phyloP scores from a whole-genome alignment of 1,284 basidiomycete genomes.

The Megacollybia platyphylla region DNA sequence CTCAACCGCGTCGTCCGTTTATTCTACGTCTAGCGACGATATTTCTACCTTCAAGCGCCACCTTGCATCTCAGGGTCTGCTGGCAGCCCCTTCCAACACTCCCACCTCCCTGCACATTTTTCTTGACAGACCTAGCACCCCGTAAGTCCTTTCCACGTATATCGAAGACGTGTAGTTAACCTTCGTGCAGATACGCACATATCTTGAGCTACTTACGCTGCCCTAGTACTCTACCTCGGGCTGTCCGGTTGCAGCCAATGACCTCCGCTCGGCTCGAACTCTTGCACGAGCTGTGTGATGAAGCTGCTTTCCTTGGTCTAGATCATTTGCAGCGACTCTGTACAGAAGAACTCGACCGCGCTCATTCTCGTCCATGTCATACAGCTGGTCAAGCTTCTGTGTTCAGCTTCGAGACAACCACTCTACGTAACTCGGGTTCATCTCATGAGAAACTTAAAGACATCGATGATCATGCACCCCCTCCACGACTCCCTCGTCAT shows the following conservation, averaged over 20 bases:
- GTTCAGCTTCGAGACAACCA: too few species aligned
- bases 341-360: slow-evolving; percentile 45
- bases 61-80: slow-evolving; percentile 41
- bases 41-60: slow-evolving; percentile 41
- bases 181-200: slow-evolving; percentile 42
- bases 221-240: slow-evolving; percentile 43
- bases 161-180: slow-evolving; percentile 5
- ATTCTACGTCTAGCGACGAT: slow-evolving; percentile 35
- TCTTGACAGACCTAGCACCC: slow-evolving; percentile 64
- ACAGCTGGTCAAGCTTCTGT: slow-evolving; percentile 1
- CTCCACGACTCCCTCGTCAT: slow-evolving; percentile 1
- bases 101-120: slow-evolving; percentile 54
- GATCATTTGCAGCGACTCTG: slow-evolving; percentile 50
- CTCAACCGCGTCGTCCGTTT: slow-evolving; percentile 34
- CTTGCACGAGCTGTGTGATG: slow-evolving; percentile 61
- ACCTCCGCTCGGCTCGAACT: slow-evolving; percentile 41
- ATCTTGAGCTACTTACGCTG: slow-evolving; percentile 60
- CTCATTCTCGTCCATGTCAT: slow-evolving; percentile 22
- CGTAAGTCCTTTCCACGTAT: slow-evolving; percentile 35
- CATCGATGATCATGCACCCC: too few species aligned
- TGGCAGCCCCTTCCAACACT: slow-evolving; percentile 20
- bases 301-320: slow-evolving; percentile 59
- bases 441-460: too few species aligned
- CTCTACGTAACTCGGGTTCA: too few species aligned
- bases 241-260: slow-evolving; percentile 35